These are phyloP conservation scores for Cicer pinnatifidum DNA, from an alignment of 306 rosid genomes.

Conservation along the genomic window DNA sequence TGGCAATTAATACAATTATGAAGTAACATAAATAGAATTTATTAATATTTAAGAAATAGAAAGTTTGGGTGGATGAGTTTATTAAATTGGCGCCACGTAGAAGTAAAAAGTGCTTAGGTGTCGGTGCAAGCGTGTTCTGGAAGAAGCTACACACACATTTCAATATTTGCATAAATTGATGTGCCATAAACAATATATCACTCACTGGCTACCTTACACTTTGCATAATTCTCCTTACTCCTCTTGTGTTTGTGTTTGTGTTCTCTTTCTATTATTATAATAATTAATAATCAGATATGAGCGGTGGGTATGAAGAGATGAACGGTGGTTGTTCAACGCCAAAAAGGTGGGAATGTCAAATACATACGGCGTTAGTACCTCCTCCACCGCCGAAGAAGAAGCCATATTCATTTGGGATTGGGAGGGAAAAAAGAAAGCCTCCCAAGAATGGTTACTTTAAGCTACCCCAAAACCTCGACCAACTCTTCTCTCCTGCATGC, in stretches of 20 bases:
- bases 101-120: background rate
- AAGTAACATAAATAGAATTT: too few species aligned
- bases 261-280: background rate
- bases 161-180: background rate
- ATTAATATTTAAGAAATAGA: too few species aligned
- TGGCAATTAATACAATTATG: too few species aligned
- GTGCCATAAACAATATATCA: background rate
- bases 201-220: background rate
- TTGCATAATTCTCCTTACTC: background rate
- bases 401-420: slow-evolving; percentile 36
- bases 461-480: slow-evolving; percentile 56
- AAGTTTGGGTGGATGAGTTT: too few species aligned
- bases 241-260: too few species aligned
- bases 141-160: background rate
- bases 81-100: background rate
- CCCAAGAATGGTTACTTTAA: slow-evolving; percentile 65
- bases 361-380: slow-evolving; percentile 52
- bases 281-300: background rate
- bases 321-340: slow-evolving; percentile 61
- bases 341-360: slow-evolving; percentile 56
- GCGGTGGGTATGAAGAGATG: background rate
- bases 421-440: slow-evolving; percentile 39
- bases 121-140: background rate
- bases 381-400: slow-evolving; percentile 78
- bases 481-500: slow-evolving; percentile 44